Evolutionary conservation across 2,329 filamentous ascomycete species (phyloP).

Genomic region (Phyllosticta ampelicida): DNA sequence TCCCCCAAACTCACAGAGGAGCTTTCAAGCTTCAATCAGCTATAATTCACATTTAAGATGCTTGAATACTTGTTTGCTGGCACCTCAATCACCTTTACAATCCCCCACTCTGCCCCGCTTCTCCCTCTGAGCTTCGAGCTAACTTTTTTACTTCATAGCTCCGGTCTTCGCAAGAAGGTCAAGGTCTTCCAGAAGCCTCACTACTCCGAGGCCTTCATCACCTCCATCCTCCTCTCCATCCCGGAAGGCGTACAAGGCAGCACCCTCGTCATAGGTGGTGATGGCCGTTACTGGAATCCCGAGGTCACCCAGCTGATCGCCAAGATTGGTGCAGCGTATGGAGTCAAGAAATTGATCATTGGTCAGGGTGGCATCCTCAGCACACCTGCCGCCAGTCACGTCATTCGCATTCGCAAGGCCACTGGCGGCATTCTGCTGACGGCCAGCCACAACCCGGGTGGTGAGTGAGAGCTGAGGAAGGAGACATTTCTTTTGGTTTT

Average conservation of each 20-base stretch:
- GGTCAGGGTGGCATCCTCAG: constrained; percentile 94
- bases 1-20: background rate
- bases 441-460: constrained; percentile 95
- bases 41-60: background rate
- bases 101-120: background rate
- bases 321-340: constrained; percentile 93
- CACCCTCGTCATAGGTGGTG: constrained; percentile 92
- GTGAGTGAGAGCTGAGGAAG: constrained; percentile 42
- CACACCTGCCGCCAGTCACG: constrained; percentile 88
- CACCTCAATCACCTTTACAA: background rate
- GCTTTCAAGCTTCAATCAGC: background rate
- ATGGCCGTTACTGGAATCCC: constrained; percentile 94
- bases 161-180: constrained; percentile 97
- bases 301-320: constrained; percentile 95
- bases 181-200: constrained; percentile 90
- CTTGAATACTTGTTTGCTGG: background rate
- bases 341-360: constrained; percentile 96
- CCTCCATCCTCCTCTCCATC: constrained; percentile 90
- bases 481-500: background rate
- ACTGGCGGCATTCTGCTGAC: constrained; percentile 95
- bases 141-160: constrained; percentile 43
- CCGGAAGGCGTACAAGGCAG: constrained; percentile 82
- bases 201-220: constrained; percentile 93
- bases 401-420: constrained; percentile 89
- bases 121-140: background rate